Evolutionary conservation across 106 monocot species (phyloP), one percentile per base, ranked within the genome.

Genomic region (Platanthera guangdongensis): DNA sequence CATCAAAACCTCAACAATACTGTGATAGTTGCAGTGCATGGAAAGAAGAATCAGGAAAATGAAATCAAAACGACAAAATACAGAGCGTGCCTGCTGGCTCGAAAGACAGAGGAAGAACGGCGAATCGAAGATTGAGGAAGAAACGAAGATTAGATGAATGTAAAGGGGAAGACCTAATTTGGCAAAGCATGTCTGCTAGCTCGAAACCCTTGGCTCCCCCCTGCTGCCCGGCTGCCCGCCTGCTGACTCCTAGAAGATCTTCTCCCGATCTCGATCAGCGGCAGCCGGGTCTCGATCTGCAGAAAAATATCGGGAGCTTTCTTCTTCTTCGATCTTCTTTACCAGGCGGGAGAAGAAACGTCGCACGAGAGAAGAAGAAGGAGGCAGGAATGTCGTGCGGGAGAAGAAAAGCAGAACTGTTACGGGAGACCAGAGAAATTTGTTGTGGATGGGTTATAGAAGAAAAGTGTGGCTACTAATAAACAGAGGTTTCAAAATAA

Each of bases 181-280:
- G 70, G 70, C 14, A 47, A 48, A 47, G 4, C 47, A 70, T 47
- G 14, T 70, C 47, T 15, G 47, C 47, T 70, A 9, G 65, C 70
- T 70, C 70, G 70, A 70, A 70, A 48, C 70, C 70, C 70, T 70
- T 69, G 46, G 68, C 47, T 16, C 70, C 47, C 25, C 47, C 32
- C 32, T 0, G 32, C 70, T n/a, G n/a, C n/a, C n/a, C n/a, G n/a
- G n/a, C n/a, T 70, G 32, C 32, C 70, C 25, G 16, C 47, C 70
- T 48, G 47, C 70, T n/a, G 3, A 47, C 25, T 47, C 47, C 47
- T 47, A n/a, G n/a, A n/a, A n/a, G n/a, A n/a, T n/a, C n/a, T n/a
- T n/a, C n/a, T n/a, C n/a, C n/a, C n/a, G n/a, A n/a, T n/a, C n/a
- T n/a, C n/a, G n/a, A n/a, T n/a, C n/a, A n/a, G n/a, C n/a, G n/a